phyloP scores from a whole-genome alignment of 805 yeast genomes.

The Zygosaccharomyces lentus region DNA sequence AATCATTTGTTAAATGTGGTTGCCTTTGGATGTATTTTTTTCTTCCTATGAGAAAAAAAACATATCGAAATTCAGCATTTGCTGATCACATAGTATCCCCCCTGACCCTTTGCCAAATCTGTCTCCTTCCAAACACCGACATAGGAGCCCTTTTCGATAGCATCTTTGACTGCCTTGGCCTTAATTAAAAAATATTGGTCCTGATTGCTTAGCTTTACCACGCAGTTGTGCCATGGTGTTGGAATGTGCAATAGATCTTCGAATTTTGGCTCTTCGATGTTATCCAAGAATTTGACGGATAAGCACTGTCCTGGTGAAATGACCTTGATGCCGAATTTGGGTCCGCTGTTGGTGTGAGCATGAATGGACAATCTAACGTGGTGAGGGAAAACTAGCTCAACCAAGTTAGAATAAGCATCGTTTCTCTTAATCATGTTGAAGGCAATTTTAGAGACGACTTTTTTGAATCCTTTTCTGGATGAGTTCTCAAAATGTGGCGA shows the following conservation, averaged over 20 bases:
- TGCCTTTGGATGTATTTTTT: neutral
- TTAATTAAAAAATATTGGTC: slow-evolving; percentile 37
- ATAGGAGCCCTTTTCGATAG: slow-evolving; percentile 35
- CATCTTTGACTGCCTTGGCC: slow-evolving; percentile 36
- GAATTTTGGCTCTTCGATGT: slow-evolving; percentile 40
- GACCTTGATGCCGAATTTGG: slow-evolving; percentile 53
- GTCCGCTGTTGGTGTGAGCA: slow-evolving; percentile 56
- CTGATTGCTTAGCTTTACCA: slow-evolving; percentile 37
- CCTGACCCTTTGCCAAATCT: slow-evolving; percentile 31
- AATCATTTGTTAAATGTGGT: neutral
- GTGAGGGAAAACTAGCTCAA: slow-evolving; percentile 55
- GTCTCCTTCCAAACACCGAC: slow-evolving; percentile 37
- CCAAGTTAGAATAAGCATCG: slow-evolving; percentile 61
- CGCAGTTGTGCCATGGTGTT: slow-evolving; percentile 62
- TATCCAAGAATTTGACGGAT: slow-evolving; percentile 42
- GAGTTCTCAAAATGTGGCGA: slow-evolving; percentile 38
- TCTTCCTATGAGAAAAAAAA: neutral
- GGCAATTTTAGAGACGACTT: slow-evolving; percentile 49
- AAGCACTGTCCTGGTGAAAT: slow-evolving; percentile 43
- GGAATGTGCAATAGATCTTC: slow-evolving; percentile 59
- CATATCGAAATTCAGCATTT: neutral
- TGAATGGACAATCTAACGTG: slow-evolving; percentile 58
- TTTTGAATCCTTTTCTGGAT: slow-evolving; percentile 48
- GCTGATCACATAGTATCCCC: slow-evolving; percentile 31
- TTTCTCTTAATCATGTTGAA: slow-evolving; percentile 63